These are phyloP conservation scores for Colletotrichum tanaceti DNA, from an alignment of 2,329 filamentous ascomycete species.

Conservation along the genomic window DNA sequence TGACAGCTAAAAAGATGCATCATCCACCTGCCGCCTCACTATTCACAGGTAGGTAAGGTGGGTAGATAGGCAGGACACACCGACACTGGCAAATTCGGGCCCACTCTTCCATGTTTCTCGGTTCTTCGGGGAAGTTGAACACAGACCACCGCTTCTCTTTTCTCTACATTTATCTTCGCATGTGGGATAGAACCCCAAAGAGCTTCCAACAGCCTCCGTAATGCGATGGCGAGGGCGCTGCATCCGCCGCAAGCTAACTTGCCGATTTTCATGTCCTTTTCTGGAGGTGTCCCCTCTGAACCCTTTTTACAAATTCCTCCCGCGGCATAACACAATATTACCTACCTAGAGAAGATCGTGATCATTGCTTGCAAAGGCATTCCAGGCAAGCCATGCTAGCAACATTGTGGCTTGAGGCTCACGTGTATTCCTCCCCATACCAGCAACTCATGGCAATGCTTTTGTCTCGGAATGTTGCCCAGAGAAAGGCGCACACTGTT, in stretches of 20 bases:
- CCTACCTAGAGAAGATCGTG: too few species aligned
- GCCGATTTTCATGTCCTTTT: not conserved
- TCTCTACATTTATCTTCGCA: conserved; percentile 17
- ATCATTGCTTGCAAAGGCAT: not conserved
- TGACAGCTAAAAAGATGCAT: not conserved
- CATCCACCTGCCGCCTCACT: conserved; percentile 36
- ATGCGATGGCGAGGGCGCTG: too few species aligned
- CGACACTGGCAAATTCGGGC: not conserved
- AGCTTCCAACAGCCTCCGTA: not conserved
- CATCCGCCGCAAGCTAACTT: not conserved
- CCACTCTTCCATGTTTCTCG: conserved; percentile 20
- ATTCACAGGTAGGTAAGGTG: not conserved
- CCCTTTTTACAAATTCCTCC: too few species aligned
- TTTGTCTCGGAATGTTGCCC: not conserved
- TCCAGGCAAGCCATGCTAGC: not conserved
- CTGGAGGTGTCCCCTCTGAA: too few species aligned
- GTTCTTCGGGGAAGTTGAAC: not conserved
- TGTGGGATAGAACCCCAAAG: conserved; percentile 12
- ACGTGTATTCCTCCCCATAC: not conserved
- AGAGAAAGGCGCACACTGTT: not conserved
- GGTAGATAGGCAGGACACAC: too few species aligned
- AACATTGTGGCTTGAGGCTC: not conserved
- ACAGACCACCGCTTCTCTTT: conserved; percentile 24
- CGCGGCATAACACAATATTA: too few species aligned
- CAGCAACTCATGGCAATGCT: conserved; percentile 1